Base-by-base conservation (phyloP, 345 rosid genomes). In the Rhodamnia rubescens region DNA sequence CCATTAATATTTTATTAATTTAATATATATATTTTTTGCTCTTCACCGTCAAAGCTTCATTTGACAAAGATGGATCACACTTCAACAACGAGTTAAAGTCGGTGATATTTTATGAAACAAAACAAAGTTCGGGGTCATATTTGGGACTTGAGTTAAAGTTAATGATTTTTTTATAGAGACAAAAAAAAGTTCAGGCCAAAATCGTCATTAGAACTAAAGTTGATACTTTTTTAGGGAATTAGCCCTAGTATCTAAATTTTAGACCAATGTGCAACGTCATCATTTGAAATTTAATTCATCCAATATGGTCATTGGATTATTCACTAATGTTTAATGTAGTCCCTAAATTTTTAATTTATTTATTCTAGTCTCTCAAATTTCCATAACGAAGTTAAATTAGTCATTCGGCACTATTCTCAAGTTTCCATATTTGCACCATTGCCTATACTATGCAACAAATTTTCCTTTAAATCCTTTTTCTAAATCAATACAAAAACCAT, bases 221-320 rank as follows among this genome's bases (percentile, higher is more conserved):
- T 42, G 5, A 5, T 42, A 1, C 44, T 42, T 42, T 42, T 42
- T 42, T 42, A 42, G 44, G 44, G 4, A 42, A 42, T 42, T 42
- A 42, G 44, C 44, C 7, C 44, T 61, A 14, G 4, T 0, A 21
- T 5, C 75, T 7, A 15, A 32, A 16, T 0, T 64, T 64, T 64
- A 40, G 8, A 2, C 0, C 10, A 15, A 64, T 29, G 1, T 64
- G 6, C 7, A 64, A 64, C 8, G 1, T 29, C 8, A 64, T 64
- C 22, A 7, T 64, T 64, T 4, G 3, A 16, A 16, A 0, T 61
- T 64, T 64, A 29, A 0, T 64, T 29, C 0, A 5, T 16, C 29
- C 1, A 0, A 29, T 14, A 14, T 1, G 5, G 13, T 59, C 21
- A 29, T 61, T 1, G 0, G 1, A 7, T 27, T 29, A 1, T 32